These are phyloP conservation scores for Wickerhamomyces mucosus DNA, from an alignment of 805 yeast species.

Conservation along the genomic window DNA sequence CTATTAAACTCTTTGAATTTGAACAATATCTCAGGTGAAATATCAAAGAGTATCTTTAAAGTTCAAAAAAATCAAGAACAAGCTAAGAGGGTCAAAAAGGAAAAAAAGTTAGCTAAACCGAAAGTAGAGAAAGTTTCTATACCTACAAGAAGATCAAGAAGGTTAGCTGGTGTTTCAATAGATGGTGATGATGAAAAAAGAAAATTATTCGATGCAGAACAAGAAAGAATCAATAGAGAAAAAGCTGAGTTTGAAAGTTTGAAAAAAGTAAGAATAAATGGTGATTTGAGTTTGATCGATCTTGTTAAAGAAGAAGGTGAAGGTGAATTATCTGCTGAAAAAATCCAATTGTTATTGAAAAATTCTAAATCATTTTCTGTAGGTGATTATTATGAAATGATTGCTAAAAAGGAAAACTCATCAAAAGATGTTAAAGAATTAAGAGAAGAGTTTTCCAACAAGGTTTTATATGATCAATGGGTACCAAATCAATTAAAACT, in stretches of 20 bases:
- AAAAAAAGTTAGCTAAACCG: constrained; percentile 15
- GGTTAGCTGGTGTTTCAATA: constrained; percentile 63
- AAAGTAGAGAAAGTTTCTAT: constrained; percentile 19
- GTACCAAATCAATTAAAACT: constrained; percentile 66
- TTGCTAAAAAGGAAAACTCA: constrained; percentile 28
- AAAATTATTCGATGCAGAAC: constrained; percentile 14
- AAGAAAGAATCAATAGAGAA: constrained; percentile 21
- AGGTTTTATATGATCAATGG: constrained; percentile 44
- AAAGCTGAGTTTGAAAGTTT: constrained; percentile 36
- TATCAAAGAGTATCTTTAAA: constrained; percentile 33
- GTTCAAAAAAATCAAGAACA: constrained; percentile 21
- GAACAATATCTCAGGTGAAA: constrained; percentile 43
- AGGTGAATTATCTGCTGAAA: constrained; percentile 23
- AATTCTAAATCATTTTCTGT: constrained; percentile 35
- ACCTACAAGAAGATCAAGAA: constrained; percentile 69
- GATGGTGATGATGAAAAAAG: constrained; percentile 35
- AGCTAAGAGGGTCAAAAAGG: constrained; percentile 9
- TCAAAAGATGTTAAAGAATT: constrained; percentile 33
- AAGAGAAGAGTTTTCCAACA: constrained; percentile 43
- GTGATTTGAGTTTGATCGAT: constrained; percentile 57
- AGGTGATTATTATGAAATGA: constrained; percentile 60
- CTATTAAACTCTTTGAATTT: constrained; percentile 64
- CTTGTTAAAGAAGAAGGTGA: constrained; percentile 32
- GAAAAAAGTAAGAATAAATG: constrained; percentile 51
- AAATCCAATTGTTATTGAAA: constrained; percentile 22